phyloP scores from a whole-genome alignment of 345 rosid species.

The Citrus medica region DNA sequence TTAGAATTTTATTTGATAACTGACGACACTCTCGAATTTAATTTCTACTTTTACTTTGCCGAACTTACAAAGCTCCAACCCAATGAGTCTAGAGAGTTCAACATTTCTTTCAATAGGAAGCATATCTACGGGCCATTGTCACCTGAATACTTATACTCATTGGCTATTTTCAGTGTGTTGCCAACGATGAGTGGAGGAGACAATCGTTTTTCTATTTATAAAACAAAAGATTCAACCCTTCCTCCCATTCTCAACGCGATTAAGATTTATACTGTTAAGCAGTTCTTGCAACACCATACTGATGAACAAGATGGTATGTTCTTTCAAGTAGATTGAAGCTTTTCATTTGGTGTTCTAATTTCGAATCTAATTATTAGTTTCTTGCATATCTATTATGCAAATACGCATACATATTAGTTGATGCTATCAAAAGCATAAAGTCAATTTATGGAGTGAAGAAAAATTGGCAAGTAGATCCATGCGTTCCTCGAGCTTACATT shows the following conservation, averaged over 20 bases:
- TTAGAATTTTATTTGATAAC: conserved; percentile 26
- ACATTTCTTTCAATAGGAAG: conserved; percentile 32
- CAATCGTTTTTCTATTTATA: conserved; percentile 13
- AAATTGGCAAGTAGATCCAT: conserved; percentile 48
- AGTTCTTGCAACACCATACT: conserved; percentile 26
- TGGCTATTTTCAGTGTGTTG: conserved; percentile 5
- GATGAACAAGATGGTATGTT: conserved; percentile 36
- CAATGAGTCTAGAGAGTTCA: conserved; percentile 40
- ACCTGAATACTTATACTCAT: conserved; percentile 22
- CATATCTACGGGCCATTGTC: conserved; percentile 29
- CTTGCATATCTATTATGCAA: not conserved
- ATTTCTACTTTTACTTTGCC: conserved; percentile 40
- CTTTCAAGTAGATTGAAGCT: not conserved
- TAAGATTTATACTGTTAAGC: conserved; percentile 17
- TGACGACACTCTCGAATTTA: too few species aligned
- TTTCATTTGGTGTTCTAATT: not conserved
- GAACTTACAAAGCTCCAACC: conserved; percentile 37
- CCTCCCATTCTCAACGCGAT: conserved; percentile 47
- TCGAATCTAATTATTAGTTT: too few species aligned
- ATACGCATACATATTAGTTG: conserved; percentile 5
- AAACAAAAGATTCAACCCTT: conserved; percentile 29
- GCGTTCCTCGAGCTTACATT: conserved; percentile 19
- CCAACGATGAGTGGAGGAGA: conserved; percentile 18
- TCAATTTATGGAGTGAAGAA: conserved; percentile 14
- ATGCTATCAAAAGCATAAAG: conserved; percentile 26